A percentile compares a stretch with the other conserved stretches of the same genome.
Evolutionary conservation across 768 basidiomycete species (phyloP).

Genomic region (Boletus eberwhitei): DNA sequence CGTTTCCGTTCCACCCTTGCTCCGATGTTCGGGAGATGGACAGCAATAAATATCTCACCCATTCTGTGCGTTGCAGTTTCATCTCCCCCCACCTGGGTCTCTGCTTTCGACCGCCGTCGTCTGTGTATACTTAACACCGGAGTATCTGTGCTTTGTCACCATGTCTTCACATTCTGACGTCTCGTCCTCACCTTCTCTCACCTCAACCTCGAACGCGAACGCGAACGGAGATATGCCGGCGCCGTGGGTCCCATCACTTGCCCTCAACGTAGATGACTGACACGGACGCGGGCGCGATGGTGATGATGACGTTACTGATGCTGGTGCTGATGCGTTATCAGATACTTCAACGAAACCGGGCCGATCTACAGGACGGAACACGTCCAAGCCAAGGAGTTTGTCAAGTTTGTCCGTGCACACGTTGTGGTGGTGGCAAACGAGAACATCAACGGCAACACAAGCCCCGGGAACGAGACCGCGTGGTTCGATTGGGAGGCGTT

Average conservation of each 20-base stretch:
- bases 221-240: background rate
- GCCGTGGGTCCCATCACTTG: background rate
- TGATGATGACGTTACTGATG: background rate
- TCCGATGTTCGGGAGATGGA: background rate
- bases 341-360: constrained; percentile 8
- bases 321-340: background rate
- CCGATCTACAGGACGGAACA: constrained; percentile 3
- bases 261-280: background rate
- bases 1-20: background rate
- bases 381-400: constrained; percentile 2
- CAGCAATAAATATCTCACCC: background rate
- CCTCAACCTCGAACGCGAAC: background rate
- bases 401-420: constrained; percentile 1
- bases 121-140: background rate
- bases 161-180: too few species aligned
- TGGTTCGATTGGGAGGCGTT: constrained; percentile 3
- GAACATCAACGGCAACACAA: background rate
- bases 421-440: background rate
- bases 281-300: background rate
- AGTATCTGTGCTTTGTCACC: background rate
- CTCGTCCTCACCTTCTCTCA: background rate
- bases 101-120: background rate
- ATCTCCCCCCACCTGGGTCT: background rate
- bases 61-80: too few species aligned
- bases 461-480: background rate